A percentile compares a stretch with the other conserved stretches of the same genome.
Conservation (phyloP, 2,329 filamentous ascomycete species). For the Fusarium albosuccineum region DNA sequence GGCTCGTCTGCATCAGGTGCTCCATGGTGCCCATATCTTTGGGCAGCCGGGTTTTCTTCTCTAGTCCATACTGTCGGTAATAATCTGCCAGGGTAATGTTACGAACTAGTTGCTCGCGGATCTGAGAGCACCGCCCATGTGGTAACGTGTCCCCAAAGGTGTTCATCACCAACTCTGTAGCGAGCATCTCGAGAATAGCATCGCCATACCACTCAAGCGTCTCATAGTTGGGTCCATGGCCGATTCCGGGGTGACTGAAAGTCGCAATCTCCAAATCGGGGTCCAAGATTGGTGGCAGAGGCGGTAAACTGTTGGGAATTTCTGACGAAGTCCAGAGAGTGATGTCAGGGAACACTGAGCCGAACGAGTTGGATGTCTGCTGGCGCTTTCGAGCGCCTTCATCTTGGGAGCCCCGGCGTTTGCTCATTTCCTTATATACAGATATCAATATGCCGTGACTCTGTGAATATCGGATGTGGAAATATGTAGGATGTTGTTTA, state of each 20-base stretch:
- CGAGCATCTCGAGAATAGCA: slow-evolving; percentile 83
- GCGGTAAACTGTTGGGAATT: slow-evolving; percentile 63
- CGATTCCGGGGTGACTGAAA: slow-evolving; percentile 74
- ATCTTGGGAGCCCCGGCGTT: slow-evolving; percentile 19
- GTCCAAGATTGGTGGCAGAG: slow-evolving; percentile 72
- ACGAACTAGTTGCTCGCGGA: slow-evolving; percentile 83
- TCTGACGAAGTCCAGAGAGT: slow-evolving; percentile 63
- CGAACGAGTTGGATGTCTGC: slow-evolving; percentile 15
- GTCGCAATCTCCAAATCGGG: slow-evolving; percentile 70
- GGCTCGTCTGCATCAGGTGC: slow-evolving; percentile 43
- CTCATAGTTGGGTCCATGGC: slow-evolving; percentile 71
- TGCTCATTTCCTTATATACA: slow-evolving; percentile 20
- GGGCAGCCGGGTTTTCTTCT: slow-evolving; percentile 72
- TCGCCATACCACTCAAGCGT: slow-evolving; percentile 91
- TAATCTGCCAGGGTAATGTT: slow-evolving; percentile 83
- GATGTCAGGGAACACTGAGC: slow-evolving; percentile 27
- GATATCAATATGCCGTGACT: too few relatives aligned
- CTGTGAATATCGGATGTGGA: too few relatives aligned
- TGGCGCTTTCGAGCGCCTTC: slow-evolving; percentile 37
- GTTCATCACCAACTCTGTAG: slow-evolving; percentile 80
- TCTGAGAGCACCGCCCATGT: slow-evolving; percentile 78
- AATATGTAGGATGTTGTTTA: too few relatives aligned
- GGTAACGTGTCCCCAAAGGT: slow-evolving; percentile 72
- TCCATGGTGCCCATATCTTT: slow-evolving; percentile 53
- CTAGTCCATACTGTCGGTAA: slow-evolving; percentile 77